Base-by-base conservation (phyloP, 345 rosid genomes). In the Draba incana region DNA sequence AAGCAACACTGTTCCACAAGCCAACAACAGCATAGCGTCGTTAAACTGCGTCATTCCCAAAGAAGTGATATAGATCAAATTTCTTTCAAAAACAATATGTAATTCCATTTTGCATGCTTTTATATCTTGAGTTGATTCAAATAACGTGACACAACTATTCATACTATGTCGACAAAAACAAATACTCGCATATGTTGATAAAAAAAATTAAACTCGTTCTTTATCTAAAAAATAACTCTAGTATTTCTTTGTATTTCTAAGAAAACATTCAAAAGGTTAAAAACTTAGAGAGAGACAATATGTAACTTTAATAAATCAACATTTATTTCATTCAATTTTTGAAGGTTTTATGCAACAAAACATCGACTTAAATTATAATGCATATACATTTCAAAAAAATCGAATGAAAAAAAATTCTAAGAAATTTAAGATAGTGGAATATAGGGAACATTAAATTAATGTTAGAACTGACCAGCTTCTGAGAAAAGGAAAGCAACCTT, bases 11-110 rank as follows among this genome's bases (percentile, higher is more conserved):
- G 25, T 44, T 74, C 62, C 25, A 74, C 10, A 11, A 59, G 51
- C 77, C 77, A 74, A 44, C 77, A 74, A 38, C 72, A 74, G 44
- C 77, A 74, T 27, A 74, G 37, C 42, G 72, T 50, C 53, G 63
- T 11, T 35, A 66, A 66, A 66, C 77, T 74, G 62, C 68, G 66
- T 6, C 31, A 46, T 47, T 10, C 59, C 56, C 31, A 66, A 62
- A 61, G 12, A 62, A 62, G 47, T 51, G 23, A 53, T 0, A 24
- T 2, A 55, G 24, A 54, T 65, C 15, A 65, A 46, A 53, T 1
- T 39, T 16, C 46, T 2, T 15, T 10, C 3, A 13, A 23, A 10
- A 8, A n/a, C 50, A 4, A 8, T 9, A 33, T 5, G 8, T 51
- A 38, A 2, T 30, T 27, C 4, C 20, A 3, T 14, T 24, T 30